A percentile compares a stretch with the other conserved stretches of the same genome.
These are phyloP conservation scores for Cinnamomum micranthum DNA, from an alignment of 164 flowering plant species.

Conservation along the genomic window DNA sequence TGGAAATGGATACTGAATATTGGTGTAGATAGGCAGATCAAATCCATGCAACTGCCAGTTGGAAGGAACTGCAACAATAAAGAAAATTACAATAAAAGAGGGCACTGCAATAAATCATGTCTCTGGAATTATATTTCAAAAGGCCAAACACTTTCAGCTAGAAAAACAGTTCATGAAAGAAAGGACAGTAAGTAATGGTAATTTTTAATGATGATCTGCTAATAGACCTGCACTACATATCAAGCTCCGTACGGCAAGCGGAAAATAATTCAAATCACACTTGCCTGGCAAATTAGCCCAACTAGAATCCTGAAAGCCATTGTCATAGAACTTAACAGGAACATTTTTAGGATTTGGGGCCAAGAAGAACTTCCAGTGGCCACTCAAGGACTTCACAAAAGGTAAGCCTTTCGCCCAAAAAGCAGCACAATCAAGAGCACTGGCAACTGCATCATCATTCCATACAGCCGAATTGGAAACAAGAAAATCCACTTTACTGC, in stretches of 20 bases:
- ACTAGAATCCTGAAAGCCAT: conserved; percentile 55
- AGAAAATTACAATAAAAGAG: conserved; percentile 1
- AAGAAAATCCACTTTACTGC: conserved; percentile 63
- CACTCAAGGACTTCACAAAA: conserved; percentile 81
- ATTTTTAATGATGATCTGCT: not conserved
- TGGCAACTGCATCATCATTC: conserved; percentile 82
- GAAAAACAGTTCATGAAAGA: not conserved
- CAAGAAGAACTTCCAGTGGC: conserved; percentile 78
- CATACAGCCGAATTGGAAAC: conserved; percentile 69
- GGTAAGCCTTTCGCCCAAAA: conserved; percentile 85
- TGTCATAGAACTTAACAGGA: conserved; percentile 56
- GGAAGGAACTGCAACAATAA: conserved; percentile 78
- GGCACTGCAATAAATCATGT: not conserved
- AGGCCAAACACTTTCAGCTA: not conserved
- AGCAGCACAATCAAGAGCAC: conserved; percentile 74
- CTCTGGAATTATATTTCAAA: not conserved
- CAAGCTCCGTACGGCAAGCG: not conserved
- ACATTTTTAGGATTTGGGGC: conserved; percentile 51
- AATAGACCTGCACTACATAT: not conserved
- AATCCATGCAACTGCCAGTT: conserved; percentile 99
- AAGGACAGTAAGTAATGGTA: not conserved
- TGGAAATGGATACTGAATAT: conserved; percentile 71
- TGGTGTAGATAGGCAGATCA: conserved; percentile 91
- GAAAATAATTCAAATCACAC: not conserved
- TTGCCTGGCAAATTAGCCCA: conserved; percentile 86